Base-by-base conservation (phyloP, 2,329 filamentous ascomycete species). In the Fusarium chlamydosporum region DNA sequence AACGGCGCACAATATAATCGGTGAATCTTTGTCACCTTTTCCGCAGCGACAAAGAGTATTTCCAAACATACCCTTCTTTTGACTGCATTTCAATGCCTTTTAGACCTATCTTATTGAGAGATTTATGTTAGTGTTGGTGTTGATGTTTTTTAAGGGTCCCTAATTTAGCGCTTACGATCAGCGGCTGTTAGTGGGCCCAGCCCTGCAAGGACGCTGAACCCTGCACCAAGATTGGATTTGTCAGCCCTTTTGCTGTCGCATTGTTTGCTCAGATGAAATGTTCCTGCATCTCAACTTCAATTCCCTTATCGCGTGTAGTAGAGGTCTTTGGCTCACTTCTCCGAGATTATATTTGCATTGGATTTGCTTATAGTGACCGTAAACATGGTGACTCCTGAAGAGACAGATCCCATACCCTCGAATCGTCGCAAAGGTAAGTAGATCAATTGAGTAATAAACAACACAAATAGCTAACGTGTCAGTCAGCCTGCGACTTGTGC, bases 401-500 rank as follows among this genome's bases (percentile, higher is more conserved):
- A 70, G 7, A 40, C 42, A 10, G 71, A 74, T 41, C 35, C 57
- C 4, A 33, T 38, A n/a, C 47, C 41, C 12, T 65, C 72, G 7
- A 70, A 66, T 15, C 72, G 72, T 40, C 72, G 72, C 47, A 74
- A 74, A 53, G 72, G 72, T 52, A 13, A 52, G 52, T 52, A 13
- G 46, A 45, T 33, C 51, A 31, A 41, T 26, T 4, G 37, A 4
- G 16, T 31, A 6, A 7, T 0, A 7, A 13, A 11, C 23, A 0
- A 1, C 23, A 23, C 23, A 23, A 0, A 6, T n/a, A 43, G 23
- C 52, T 59, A 51, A 63, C 31, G 23, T n/a, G 26, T 33, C 4
- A 16, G 4, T 18, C 8, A 80, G 81, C 79, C 1, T 82, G 80
- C 59, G 81, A 83, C 65, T 74, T 82, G 38, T 83, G 82, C 72